phyloP scores from a whole-genome alignment of 2,329 filamentous ascomycete species.

The Coniella lustricola region DNA sequence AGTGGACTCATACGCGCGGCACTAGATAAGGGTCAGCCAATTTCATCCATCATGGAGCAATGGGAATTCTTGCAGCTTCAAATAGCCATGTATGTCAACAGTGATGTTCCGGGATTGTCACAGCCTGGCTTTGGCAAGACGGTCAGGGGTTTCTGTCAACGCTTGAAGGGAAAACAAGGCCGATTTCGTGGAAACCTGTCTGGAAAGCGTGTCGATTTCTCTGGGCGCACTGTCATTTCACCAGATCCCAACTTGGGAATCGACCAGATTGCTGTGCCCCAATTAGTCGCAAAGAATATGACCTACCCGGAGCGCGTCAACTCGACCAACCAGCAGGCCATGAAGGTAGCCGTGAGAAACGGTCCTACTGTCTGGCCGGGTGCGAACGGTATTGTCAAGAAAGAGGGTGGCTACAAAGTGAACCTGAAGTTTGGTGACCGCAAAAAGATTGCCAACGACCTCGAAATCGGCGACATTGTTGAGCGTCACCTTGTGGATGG shows the following conservation, averaged over 20 bases:
- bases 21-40: constrained; percentile 71
- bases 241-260: constrained; percentile 92
- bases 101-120: constrained; percentile 86
- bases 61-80: constrained; percentile 97
- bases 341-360: constrained; percentile 66
- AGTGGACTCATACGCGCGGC: constrained; percentile 81
- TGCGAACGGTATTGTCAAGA: constrained; percentile 73
- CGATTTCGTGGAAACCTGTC: constrained; percentile 95
- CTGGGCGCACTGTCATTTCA: constrained; percentile 93
- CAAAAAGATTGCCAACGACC: constrained; percentile 61
- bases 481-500: constrained; percentile 93
- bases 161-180: constrained; percentile 93
- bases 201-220: constrained; percentile 98
- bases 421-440: constrained; percentile 70
- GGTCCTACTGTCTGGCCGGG: constrained; percentile 79
- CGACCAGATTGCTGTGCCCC: constrained; percentile 86
- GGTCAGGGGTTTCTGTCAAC: constrained; percentile 89
- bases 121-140: constrained; percentile 81
- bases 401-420: constrained; percentile 58
- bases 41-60: constrained; percentile 91
- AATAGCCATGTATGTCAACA: constrained; percentile 97
- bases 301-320: constrained; percentile 91
- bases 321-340: constrained; percentile 75
- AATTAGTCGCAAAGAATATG: constrained; percentile 89
- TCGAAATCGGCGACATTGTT: constrained; percentile 80